Evolutionary conservation across 371 early-diverging fungal species (phyloP), one percentile per base, ranked within the genome.

Genomic region (Mucor saturninus): DNA sequence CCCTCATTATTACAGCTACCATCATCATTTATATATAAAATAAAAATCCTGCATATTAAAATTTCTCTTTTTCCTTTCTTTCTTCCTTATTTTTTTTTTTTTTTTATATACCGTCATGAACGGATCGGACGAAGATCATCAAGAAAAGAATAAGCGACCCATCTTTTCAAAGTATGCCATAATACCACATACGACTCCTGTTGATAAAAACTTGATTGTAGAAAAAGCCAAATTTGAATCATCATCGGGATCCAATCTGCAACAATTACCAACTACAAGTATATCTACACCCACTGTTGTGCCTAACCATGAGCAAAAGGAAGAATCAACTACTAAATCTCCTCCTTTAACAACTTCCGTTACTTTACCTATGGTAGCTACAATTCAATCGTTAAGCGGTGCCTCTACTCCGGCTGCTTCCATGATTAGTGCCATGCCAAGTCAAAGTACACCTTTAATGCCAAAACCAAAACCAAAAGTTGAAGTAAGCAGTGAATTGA

Each of bases 161-260:
- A 26, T 54, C n/a, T 46, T 61, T 9, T 29, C 54, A 14, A 61
- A 61, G 54, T 61, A 61, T 38, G 26, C 61, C 2, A 54, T 43
- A 11, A 53, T 35, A 9, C 53, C 38, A 35, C 31, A 32, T 1
- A 64, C 64, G 26, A 59, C 59, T 48, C 52, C 53, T 28, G 65
- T 70, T 45, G 62, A 70, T 64, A 73, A 74, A 42, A 76, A 74
- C 37, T 37, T 79, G 26, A 76, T 74, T 2, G 67, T 76, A 9
- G 80, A 79, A 64, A 79, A 74, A 46, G 80, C 80, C 39, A 46
- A 46, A 11, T 56, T 56, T 51, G 66, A 65, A 14, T 43, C 48
- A 14, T 14, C 35, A 35, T 35, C 35, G 35, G 35, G 35, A 35
- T 35, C 35, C 35, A 35, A 35, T 35, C 35, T 35, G 8, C 35